These are phyloP conservation scores for Clavispora vitiphila DNA, from an alignment of 805 yeast species.

Conservation along the genomic window DNA sequence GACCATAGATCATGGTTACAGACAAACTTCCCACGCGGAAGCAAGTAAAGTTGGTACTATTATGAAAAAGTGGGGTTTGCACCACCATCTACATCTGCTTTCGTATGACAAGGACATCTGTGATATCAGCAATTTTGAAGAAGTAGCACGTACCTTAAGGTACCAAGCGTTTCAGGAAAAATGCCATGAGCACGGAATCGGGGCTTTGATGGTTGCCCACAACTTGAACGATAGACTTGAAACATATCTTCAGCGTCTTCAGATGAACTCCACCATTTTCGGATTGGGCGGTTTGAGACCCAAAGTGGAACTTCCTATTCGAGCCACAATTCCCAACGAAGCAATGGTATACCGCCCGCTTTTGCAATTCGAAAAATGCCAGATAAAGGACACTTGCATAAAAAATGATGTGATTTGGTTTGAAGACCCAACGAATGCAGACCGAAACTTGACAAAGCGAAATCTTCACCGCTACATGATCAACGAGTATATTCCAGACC, in stretches of 20 bases:
- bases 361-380: constrained; percentile 38
- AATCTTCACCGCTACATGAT: constrained; percentile 46
- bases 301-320: constrained; percentile 23
- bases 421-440: constrained; percentile 63
- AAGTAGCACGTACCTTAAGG: constrained; percentile 53
- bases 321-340: constrained; percentile 12
- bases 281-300: constrained; percentile 57
- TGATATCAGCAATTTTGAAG: constrained; percentile 45
- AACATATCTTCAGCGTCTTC: constrained; percentile 55
- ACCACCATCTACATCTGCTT: constrained; percentile 26
- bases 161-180: constrained; percentile 38
- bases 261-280: constrained; percentile 33
- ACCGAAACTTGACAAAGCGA: constrained; percentile 50
- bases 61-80: constrained; percentile 30
- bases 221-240: constrained; percentile 70
- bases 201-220: constrained; percentile 57
- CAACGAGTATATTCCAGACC: constrained; percentile 21
- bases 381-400: constrained; percentile 44
- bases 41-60: constrained; percentile 38
- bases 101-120: constrained; percentile 23
- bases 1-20: constrained; percentile 60
- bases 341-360: constrained; percentile 47
- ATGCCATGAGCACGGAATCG: constrained; percentile 32
- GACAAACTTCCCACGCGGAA: constrained; percentile 47
- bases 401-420: constrained; percentile 49